Evolutionary conservation across 1,139 yeast genomes (phyloP).

Genomic region (Komagataea norvegica): DNA sequence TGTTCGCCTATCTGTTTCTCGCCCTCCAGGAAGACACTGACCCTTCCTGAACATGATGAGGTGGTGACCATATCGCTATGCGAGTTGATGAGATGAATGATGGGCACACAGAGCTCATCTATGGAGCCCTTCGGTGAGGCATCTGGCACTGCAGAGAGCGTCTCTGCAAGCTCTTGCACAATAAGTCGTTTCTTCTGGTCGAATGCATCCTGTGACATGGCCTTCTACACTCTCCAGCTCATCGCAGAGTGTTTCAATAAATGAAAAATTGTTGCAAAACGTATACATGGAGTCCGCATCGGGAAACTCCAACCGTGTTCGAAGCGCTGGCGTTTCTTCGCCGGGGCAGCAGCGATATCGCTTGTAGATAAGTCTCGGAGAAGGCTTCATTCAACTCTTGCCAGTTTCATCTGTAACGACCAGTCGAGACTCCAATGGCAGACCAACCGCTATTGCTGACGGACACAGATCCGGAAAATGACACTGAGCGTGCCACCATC

Average conservation of each 20-base stretch:
- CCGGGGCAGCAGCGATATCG: too few species aligned
- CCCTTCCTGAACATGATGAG: conserved; percentile 84
- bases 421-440: conserved; percentile 1
- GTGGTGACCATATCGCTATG: conserved; percentile 74
- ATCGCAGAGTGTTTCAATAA: too few species aligned
- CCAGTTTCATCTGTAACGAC: too few species aligned
- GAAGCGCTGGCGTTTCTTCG: too few species aligned
- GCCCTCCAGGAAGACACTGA: conserved; percentile 78
- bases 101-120: conserved; percentile 66
- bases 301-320: too few species aligned
- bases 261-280: too few species aligned
- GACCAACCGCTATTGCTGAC: conserved; percentile 9
- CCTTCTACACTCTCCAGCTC: background rate
- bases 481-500: conserved; percentile 51
- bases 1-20: conserved; percentile 25
- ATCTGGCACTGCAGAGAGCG: conserved; percentile 47
- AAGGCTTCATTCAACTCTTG: too few species aligned
- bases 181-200: conserved; percentile 62
- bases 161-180: conserved; percentile 48
- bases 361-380: too few species aligned
- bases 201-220: conserved; percentile 30
- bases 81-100: conserved; percentile 60
- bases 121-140: conserved; percentile 83
- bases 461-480: conserved; percentile 46
- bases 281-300: too few species aligned